phyloP scores from a whole-genome alignment of 495 filamentous ascomycete genomes.

The Choiromyces venosus region DNA sequence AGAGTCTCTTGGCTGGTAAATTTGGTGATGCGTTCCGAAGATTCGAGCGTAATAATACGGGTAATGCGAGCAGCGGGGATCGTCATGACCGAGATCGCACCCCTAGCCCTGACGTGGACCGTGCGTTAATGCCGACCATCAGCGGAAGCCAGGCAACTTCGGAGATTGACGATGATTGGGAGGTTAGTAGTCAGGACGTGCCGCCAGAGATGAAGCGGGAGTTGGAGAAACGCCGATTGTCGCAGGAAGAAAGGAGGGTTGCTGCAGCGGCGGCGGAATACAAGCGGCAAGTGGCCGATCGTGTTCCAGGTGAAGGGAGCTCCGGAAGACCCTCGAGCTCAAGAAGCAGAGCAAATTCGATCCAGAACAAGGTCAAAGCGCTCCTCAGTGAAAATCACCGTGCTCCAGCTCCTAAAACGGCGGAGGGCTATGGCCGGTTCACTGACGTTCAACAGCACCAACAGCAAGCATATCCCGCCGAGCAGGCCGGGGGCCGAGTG shows the following conservation, averaged over 20 bases:
- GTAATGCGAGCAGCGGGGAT: slow-evolving; percentile 42
- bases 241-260: slow-evolving; percentile 87
- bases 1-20: slow-evolving; percentile 78
- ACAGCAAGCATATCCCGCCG: slow-evolving; percentile 14
- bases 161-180: slow-evolving; percentile 62
- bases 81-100: slow-evolving; percentile 40
- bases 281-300: slow-evolving; percentile 64
- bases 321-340: slow-evolving; percentile 49
- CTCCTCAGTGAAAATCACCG: slow-evolving; percentile 72
- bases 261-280: slow-evolving; percentile 90
- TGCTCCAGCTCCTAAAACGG: slow-evolving; percentile 60
- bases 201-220: slow-evolving; percentile 87
- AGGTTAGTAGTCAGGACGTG: slow-evolving; percentile 60
- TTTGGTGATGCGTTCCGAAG: slow-evolving; percentile 95
- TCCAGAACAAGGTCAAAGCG: slow-evolving; percentile 82
- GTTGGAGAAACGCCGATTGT: slow-evolving; percentile 74
- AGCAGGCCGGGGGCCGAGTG: background rate
- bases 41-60: slow-evolving; percentile 65
- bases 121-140: slow-evolving; percentile 56
- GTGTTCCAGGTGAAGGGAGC: slow-evolving; percentile 49
- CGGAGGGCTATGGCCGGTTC: slow-evolving; percentile 81
- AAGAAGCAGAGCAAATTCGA: slow-evolving; percentile 64
- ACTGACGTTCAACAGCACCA: slow-evolving; percentile 51
- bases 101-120: slow-evolving; percentile 48
- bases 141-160: slow-evolving; percentile 71